A percentile compares a stretch with the other conserved stretches of the same genome.
Conservation (phyloP, 106 monocot species). For the Dendrobium officinale region DNA sequence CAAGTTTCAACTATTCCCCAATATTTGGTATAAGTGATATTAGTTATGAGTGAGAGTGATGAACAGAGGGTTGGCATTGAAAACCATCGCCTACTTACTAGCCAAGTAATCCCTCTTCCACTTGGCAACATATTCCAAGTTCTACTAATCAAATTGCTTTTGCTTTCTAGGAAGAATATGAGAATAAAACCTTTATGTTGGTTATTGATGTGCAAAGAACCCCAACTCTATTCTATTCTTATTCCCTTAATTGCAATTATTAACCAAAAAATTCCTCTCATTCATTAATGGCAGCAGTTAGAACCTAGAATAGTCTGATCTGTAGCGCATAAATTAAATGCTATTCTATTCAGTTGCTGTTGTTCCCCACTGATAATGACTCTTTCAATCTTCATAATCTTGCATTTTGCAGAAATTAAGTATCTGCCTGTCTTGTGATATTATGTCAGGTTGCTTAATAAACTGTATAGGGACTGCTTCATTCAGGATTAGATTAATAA, state of each 20-base stretch:
- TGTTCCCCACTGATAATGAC: neutral
- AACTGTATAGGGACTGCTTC: too few species aligned
- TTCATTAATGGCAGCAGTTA: neutral
- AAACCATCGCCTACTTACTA: neutral
- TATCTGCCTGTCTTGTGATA: too few species aligned
- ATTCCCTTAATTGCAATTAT: conserved; percentile 2
- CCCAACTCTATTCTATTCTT: neutral
- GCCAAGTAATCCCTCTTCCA: neutral
- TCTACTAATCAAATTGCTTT: neutral
- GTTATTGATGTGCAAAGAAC: neutral
- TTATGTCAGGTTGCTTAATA: too few species aligned
- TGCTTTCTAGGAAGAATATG: neutral
- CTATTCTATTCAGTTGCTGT: neutral
- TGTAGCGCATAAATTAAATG: neutral
- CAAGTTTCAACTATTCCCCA: too few species aligned
- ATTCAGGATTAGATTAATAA: too few species aligned
- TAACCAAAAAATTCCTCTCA: neutral
- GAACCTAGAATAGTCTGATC: neutral
- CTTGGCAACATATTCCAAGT: neutral
- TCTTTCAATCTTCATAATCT: neutral
- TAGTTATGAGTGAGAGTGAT: too few species aligned
- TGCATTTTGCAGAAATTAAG: neutral
- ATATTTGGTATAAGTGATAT: too few species aligned
- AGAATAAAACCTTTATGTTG: neutral
- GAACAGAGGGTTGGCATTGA: too few species aligned